Evolutionary conservation across 495 filamentous ascomycete species (phyloP).

Genomic region (Talaromyces trachyspermus): DNA sequence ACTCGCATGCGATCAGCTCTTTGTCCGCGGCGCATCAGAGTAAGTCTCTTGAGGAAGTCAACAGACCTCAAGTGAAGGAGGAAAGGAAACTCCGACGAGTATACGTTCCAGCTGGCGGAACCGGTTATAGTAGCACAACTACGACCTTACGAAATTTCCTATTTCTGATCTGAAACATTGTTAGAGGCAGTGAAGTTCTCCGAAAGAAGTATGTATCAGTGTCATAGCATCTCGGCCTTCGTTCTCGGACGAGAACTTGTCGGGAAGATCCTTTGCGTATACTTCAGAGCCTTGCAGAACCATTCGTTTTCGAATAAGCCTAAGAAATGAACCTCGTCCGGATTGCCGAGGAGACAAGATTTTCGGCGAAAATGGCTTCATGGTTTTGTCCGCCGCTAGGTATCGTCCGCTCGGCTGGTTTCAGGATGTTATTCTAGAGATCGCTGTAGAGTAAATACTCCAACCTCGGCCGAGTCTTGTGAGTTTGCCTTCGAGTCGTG

Average conservation of each 20-base stretch:
- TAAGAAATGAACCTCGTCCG: conserved; percentile 5
- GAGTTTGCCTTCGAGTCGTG: conserved; percentile 1
- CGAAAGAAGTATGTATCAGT: neutral
- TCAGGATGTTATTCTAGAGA: conserved; percentile 1
- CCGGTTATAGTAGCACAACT: conserved; percentile 3
- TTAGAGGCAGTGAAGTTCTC: neutral
- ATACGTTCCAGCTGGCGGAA: conserved; percentile 2
- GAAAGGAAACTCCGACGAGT: conserved; percentile 3
- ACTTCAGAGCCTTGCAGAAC: neutral
- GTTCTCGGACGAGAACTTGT: neutral
- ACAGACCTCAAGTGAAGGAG: conserved; percentile 4
- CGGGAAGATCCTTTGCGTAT: conserved; percentile 3
- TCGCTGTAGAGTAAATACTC: conserved; percentile 1
- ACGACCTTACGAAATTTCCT: neutral
- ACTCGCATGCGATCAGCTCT: conserved; percentile 5
- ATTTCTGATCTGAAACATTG: conserved; percentile 1
- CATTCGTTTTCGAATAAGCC: neutral
- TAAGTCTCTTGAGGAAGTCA: conserved; percentile 4
- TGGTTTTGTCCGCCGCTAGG: conserved; percentile 1
- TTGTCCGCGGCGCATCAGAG: neutral
- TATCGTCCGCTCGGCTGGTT: neutral
- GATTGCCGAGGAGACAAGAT: conserved; percentile 3
- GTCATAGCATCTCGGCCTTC: conserved; percentile 5
- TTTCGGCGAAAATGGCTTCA: conserved; percentile 2
- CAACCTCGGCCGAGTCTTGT: neutral